phyloP scores from a whole-genome alignment of 768 basidiomycete genomes.

The Leccinum barrowsii region DNA sequence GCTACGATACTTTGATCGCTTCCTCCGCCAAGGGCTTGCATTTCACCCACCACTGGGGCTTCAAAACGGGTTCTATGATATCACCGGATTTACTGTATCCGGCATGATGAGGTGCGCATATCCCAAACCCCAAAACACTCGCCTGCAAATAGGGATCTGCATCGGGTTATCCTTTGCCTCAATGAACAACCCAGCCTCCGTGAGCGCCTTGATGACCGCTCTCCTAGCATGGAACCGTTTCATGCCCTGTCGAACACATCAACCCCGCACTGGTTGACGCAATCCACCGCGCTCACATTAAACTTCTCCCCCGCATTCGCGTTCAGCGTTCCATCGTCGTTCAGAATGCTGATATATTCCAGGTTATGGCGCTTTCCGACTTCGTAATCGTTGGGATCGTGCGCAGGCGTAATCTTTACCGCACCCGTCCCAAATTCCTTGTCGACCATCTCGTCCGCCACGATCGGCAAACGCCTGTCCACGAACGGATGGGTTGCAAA shows the following conservation, averaged over 20 bases:
- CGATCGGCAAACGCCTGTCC: slow-evolving; percentile 79
- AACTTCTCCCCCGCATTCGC: slow-evolving; percentile 80
- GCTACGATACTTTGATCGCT: slow-evolving; percentile 64
- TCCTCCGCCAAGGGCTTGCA: slow-evolving; percentile 90
- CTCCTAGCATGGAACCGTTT: slow-evolving; percentile 93
- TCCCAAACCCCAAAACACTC: slow-evolving; percentile 4
- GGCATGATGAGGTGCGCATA: slow-evolving; percentile 2
- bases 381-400: slow-evolving; percentile 96
- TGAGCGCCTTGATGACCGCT: slow-evolving; percentile 77
- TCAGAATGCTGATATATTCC: slow-evolving; percentile 90
- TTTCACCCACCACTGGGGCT: slow-evolving; percentile 99
- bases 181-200: slow-evolving; percentile 80
- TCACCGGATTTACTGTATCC: slow-evolving; percentile 85
- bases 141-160: slow-evolving; percentile 94
- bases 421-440: slow-evolving; percentile 98
- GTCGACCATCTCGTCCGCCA: slow-evolving; percentile 85
- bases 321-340: slow-evolving; percentile 96
- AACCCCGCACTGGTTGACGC: not conserved
- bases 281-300: slow-evolving; percentile 41
- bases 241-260: slow-evolving; percentile 64
- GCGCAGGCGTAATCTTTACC: slow-evolving; percentile 98
- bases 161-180: slow-evolving; percentile 96
- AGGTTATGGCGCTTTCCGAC: slow-evolving; percentile 85
- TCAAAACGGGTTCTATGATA: slow-evolving; percentile 89
- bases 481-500: slow-evolving; percentile 89